phyloP scores from a whole-genome alignment of 1,139 yeast species.

The Torulaspora globosa region DNA sequence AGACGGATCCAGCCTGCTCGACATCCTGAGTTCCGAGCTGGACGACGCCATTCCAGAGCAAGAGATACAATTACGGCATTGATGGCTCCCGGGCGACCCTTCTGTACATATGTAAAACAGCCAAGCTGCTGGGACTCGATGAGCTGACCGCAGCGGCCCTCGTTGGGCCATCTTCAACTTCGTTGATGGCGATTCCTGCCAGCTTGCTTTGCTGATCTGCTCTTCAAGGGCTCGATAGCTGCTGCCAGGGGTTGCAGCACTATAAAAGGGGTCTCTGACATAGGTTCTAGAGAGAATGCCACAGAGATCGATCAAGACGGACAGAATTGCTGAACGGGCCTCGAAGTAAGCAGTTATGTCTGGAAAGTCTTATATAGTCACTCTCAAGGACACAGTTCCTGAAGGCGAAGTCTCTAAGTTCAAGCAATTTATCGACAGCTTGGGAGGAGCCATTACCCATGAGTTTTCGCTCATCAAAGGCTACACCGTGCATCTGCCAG shows the following conservation, averaged over 20 bases:
- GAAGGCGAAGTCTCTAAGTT: conserved; percentile 25
- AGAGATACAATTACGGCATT: conserved; percentile 5
- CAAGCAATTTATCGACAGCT: conserved; percentile 33
- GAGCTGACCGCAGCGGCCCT: neutral
- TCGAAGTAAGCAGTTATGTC: conserved; percentile 12
- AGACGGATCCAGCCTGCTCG: conserved; percentile 49
- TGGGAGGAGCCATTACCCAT: conserved; percentile 62
- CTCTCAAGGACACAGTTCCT: conserved; percentile 29
- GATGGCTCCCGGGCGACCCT: neutral
- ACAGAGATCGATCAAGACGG: neutral
- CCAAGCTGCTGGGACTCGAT: neutral
- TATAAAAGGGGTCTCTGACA: conserved; percentile 4
- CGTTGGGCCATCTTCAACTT: neutral
- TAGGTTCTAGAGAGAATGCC: neutral
- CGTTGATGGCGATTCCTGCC: conserved; percentile 9
- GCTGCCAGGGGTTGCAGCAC: neutral
- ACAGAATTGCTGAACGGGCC: neutral
- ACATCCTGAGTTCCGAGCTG: conserved; percentile 48
- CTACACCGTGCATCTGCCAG: conserved; percentile 40
- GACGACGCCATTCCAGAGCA: conserved; percentile 36
- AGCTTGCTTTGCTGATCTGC: neutral
- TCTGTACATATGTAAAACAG: conserved; percentile 2
- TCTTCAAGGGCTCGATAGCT: neutral
- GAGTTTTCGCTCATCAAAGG: conserved; percentile 69
- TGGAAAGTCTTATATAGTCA: conserved; percentile 28